Evolutionary conservation across 139 green algal species (phyloP).

Genomic region (Mesotaenium endlicherianum): DNA sequence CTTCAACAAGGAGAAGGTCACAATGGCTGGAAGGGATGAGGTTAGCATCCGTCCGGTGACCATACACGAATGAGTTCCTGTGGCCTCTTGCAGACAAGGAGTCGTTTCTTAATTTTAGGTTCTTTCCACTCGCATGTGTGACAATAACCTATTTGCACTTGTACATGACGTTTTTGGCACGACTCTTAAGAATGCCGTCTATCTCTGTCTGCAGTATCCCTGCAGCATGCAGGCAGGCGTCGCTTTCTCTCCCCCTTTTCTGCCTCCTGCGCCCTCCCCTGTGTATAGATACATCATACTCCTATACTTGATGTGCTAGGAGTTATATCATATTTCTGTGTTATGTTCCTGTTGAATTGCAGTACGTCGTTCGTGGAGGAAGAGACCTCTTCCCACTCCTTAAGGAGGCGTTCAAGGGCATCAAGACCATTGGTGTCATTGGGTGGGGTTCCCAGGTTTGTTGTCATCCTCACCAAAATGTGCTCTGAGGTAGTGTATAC

Average conservation of each 20-base stretch:
- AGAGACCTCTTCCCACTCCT: slow-evolving; percentile 88
- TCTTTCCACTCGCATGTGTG: too few species aligned
- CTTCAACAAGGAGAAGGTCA: slow-evolving; percentile 77
- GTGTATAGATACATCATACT: neutral
- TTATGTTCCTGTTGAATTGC: slow-evolving; percentile 4
- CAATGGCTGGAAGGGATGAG: slow-evolving; percentile 78
- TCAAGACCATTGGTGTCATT: slow-evolving; percentile 90
- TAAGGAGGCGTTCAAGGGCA: slow-evolving; percentile 79
- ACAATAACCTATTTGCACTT: too few species aligned
- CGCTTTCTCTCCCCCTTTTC: neutral
- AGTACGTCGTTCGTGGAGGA: slow-evolving; percentile 87
- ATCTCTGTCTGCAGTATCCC: too few species aligned
- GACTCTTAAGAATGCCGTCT: neutral
- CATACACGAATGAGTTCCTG: neutral
- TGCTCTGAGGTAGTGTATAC: too few species aligned
- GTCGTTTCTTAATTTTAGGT: too few species aligned
- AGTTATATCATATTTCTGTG: neutral
- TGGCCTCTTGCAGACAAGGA: neutral
- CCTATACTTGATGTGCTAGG: neutral
- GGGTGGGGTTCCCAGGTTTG: slow-evolving; percentile 95
- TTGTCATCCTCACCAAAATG: too few species aligned
- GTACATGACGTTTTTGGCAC: neutral
- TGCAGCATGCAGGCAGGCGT: too few species aligned
- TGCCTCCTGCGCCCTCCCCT: neutral
- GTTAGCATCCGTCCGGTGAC: slow-evolving; percentile 11